These are phyloP conservation scores for Ogataea zsoltii DNA, from an alignment of 805 yeast genomes.

Conservation along the genomic window DNA sequence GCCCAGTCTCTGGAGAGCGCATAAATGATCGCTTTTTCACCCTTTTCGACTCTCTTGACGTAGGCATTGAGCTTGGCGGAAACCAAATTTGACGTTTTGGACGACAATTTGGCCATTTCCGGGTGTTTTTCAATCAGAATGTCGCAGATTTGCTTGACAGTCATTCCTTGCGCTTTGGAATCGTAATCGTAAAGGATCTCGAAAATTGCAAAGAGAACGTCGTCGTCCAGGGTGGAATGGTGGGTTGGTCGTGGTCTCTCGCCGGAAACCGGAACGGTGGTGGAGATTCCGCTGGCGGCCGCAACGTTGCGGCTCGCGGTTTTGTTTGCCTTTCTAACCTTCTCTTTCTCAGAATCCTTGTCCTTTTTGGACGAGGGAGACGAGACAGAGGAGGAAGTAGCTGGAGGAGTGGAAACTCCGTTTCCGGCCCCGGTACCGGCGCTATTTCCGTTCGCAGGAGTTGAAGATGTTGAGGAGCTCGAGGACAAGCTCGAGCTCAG, in stretches of 20 bases:
- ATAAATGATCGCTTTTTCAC: conserved; percentile 69
- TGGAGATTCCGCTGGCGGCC: conserved; percentile 71
- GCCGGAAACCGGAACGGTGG: conserved; percentile 80
- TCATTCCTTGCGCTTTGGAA: conserved; percentile 73
- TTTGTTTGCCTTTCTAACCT: conserved; percentile 31
- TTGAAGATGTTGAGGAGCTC: conserved; percentile 6
- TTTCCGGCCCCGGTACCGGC: background rate
- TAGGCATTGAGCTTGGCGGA: conserved; percentile 83
- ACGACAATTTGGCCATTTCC: conserved; percentile 77
- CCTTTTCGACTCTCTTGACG: conserved; percentile 82
- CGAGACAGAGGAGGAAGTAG: conserved; percentile 17
- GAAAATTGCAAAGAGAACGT: conserved; percentile 74
- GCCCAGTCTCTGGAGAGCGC: conserved; percentile 89
- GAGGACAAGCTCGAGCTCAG: conserved; percentile 13
- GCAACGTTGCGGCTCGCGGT: conserved; percentile 43
- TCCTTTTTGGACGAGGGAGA: conserved; percentile 20
- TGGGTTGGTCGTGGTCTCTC: conserved; percentile 71
- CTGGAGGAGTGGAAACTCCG: conserved; percentile 10
- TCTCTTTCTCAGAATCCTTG: conserved; percentile 23
- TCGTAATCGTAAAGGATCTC: conserved; percentile 70
- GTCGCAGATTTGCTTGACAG: conserved; percentile 87
- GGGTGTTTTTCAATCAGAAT: conserved; percentile 73
- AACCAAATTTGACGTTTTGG: conserved; percentile 78
- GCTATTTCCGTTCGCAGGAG: conserved; percentile 5
- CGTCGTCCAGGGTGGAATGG: conserved; percentile 68